Evolutionary conservation across 2,329 filamentous ascomycete species (phyloP).

Genomic region (Cryphonectria nitschkei): DNA sequence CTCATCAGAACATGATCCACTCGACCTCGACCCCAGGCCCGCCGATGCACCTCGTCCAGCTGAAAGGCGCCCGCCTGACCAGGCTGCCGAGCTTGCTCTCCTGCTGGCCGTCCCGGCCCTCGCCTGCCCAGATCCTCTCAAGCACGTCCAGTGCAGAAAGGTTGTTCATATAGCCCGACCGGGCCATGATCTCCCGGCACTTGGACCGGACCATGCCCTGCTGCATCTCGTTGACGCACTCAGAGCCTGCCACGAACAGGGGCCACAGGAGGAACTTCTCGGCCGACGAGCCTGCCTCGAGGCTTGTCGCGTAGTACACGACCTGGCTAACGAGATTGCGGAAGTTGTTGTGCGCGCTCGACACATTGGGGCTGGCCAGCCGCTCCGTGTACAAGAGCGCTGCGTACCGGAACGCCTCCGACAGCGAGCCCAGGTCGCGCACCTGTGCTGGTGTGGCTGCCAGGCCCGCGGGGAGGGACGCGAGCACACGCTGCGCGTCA

Average conservation of each 20-base stretch:
- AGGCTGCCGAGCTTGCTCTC: conserved; percentile 41
- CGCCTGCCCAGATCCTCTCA: conserved; percentile 78
- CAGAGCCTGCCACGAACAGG: conserved; percentile 85
- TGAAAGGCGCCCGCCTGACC: conserved; percentile 54
- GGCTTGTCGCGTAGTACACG: conserved; percentile 79
- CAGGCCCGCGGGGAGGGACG: conserved; percentile 49
- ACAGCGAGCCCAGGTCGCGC: conserved; percentile 78
- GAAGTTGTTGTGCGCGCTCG: conserved; percentile 76
- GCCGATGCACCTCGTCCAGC: conserved; percentile 61
- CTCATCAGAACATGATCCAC: conserved; percentile 67
- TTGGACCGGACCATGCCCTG: conserved; percentile 78
- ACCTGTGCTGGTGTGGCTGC: conserved; percentile 60
- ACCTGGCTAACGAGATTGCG: conserved; percentile 82
- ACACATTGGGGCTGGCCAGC: conserved; percentile 74
- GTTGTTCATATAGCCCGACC: conserved; percentile 94
- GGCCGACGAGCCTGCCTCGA: conserved; percentile 71
- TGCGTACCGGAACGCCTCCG: conserved; percentile 87
- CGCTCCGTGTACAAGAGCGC: conserved; percentile 90
- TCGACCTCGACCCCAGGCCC: conserved; percentile 62
- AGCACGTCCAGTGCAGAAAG: conserved; percentile 82
- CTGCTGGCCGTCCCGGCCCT: conserved; percentile 46
- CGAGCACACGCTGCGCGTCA: conserved; percentile 55
- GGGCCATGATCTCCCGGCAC: conserved; percentile 83
- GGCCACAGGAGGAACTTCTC: conserved; percentile 95
- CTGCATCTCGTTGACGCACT: conserved; percentile 82